Percentiles rank a stretch among this genome's conserved stretches.
phyloP scores from a whole-genome alignment of 1,284 basidiomycete genomes.

The Dichomitus squalens region DNA sequence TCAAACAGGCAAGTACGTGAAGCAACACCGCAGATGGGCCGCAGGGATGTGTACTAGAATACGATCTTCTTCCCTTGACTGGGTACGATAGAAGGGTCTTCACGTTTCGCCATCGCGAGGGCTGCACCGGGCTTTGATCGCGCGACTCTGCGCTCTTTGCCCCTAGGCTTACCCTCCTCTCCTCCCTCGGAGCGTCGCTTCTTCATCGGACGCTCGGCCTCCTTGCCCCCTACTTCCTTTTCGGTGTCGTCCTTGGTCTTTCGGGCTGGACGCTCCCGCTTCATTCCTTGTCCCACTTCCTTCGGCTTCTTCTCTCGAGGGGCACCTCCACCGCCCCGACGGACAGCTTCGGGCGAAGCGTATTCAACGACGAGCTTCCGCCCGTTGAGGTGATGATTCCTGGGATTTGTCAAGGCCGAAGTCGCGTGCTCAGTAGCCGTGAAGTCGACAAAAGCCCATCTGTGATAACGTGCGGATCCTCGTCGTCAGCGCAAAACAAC shows the following conservation, averaged over 20 bases:
- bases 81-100: constrained; percentile 83
- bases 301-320: constrained; percentile 30
- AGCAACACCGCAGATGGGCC: no score
- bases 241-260: constrained; percentile 5
- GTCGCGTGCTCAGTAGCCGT: constrained; percentile 79
- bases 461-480: constrained; percentile 34
- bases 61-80: constrained; percentile 82
- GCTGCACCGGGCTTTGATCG: constrained; percentile 85
- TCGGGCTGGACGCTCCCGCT: constrained; percentile 10
- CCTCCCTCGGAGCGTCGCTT: constrained; percentile 17
- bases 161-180: constrained; percentile 3
- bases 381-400: constrained; percentile 85
- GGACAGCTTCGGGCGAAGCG: constrained; percentile 83
- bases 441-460: constrained; percentile 97
- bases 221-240: constrained; percentile 6
- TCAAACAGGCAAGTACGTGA: no score
- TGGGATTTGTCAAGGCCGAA: constrained; percentile 77
- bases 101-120: constrained; percentile 85
- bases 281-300: constrained; percentile 11
- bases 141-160: neutral
- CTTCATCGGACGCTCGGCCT: constrained; percentile 14
- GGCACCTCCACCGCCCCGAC: constrained; percentile 57
- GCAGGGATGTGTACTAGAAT: constrained; percentile 50
- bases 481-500: neutral
- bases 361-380: constrained; percentile 89